These are phyloP conservation scores for Carex scoparia DNA, from an alignment of 176 grass and related monocot species.

Conservation along the genomic window DNA sequence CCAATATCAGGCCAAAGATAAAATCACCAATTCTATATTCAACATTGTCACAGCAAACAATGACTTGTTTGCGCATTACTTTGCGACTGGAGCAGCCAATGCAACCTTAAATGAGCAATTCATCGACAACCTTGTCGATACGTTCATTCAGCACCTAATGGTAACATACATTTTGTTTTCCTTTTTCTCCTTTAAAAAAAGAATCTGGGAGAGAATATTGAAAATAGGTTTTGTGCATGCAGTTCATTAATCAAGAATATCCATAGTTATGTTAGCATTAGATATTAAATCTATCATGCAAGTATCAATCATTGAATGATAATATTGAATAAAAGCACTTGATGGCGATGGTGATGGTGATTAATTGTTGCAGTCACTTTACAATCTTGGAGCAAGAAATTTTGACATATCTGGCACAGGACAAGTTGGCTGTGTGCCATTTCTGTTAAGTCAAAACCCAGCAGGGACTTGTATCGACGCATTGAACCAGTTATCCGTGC, in stretches of 20 bases:
- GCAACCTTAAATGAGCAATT: slow-evolving; percentile 5
- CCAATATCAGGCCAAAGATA: neutral
- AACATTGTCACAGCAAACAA: slow-evolving; percentile 23
- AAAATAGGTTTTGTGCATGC: neutral
- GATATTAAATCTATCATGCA: neutral
- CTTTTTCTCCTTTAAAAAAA: neutral
- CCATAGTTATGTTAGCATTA: neutral
- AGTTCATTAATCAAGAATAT: neutral
- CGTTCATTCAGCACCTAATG: slow-evolving; percentile 11
- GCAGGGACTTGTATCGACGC: neutral
- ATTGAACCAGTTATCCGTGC: slow-evolving; percentile 7
- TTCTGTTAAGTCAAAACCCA: slow-evolving; percentile 1
- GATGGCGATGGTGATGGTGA: neutral
- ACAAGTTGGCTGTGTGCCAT: slow-evolving; percentile 22
- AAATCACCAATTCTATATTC: slow-evolving; percentile 9
- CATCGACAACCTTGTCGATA: slow-evolving; percentile 8
- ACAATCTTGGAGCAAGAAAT: slow-evolving; percentile 28
- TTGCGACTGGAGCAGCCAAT: slow-evolving; percentile 13
- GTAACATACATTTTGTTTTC: neutral
- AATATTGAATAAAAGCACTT: neutral
- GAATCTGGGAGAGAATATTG: neutral
- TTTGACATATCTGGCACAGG: slow-evolving; percentile 20
- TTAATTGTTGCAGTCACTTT: slow-evolving; percentile 17
- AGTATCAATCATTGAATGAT: neutral
- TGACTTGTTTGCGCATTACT: slow-evolving; percentile 28